phyloP scores from a whole-genome alignment of 192 early-diverging fungal species.

The Backusella sp. region DNA sequence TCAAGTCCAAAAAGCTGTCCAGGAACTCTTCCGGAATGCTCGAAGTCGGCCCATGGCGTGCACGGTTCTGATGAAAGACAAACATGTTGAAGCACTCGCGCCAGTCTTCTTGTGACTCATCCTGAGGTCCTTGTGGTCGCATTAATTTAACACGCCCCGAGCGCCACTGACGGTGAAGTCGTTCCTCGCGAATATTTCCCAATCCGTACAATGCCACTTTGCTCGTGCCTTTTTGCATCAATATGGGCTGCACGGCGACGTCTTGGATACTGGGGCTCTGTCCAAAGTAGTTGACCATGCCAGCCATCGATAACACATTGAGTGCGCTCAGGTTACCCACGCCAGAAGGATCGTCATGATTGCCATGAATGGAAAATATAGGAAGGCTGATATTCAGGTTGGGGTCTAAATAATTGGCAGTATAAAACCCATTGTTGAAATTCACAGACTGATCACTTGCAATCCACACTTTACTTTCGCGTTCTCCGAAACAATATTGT shows the following conservation, averaged over 20 bases:
- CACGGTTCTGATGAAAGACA: conserved; percentile 92
- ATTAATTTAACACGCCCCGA: conserved; percentile 71
- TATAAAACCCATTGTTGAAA: conserved; percentile 64
- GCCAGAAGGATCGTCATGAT: conserved; percentile 94
- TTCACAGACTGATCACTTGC: conserved; percentile 74
- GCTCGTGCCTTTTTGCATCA: conserved; percentile 77
- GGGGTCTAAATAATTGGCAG: conserved; percentile 84
- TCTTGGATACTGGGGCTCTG: conserved; percentile 67
- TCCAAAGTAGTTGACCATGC: conserved; percentile 95
- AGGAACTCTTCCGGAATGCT: conserved; percentile 90
- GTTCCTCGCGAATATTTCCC: conserved; percentile 91
- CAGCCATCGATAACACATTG: conserved; percentile 74
- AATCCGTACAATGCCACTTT: conserved; percentile 85
- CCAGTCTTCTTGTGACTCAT: conserved; percentile 69
- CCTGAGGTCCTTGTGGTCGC: conserved; percentile 44
- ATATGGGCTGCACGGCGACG: conserved; percentile 75
- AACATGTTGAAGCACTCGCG: conserved; percentile 72
- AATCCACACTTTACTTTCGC: conserved; percentile 65
- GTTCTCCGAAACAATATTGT: conserved; percentile 64
- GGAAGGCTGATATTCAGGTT: conserved; percentile 85
- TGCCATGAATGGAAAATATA: conserved; percentile 95
- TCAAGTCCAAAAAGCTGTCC: conserved; percentile 75
- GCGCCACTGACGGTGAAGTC: conserved; percentile 77
- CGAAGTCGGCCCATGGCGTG: conserved; percentile 75
- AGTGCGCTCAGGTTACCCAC: conserved; percentile 81